Percentiles rank a stretch among this genome's conserved stretches.
phyloP scores from a whole-genome alignment of 2,329 filamentous ascomycete species.

The Curvularia hawaiiensis region DNA sequence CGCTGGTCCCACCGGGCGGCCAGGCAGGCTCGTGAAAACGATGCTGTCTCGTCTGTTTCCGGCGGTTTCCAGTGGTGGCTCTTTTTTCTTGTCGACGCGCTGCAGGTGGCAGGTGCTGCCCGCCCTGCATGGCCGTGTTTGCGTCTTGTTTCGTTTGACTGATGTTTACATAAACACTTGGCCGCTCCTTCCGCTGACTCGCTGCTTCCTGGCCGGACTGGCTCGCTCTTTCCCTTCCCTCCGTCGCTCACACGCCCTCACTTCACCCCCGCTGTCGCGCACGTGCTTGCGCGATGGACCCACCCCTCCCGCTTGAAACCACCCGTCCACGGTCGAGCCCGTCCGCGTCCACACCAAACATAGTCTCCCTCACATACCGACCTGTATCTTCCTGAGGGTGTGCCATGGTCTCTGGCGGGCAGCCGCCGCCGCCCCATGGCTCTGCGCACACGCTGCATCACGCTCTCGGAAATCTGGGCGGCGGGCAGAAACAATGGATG shows the following conservation, averaged over 20 bases:
- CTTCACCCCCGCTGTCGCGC: neutral
- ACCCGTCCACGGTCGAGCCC: neutral
- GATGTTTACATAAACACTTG: neutral
- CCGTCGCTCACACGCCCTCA: neutral
- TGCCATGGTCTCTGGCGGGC: conserved; percentile 19
- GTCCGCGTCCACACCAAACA: neutral
- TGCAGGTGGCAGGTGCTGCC: neutral
- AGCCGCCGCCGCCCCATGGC: conserved; percentile 13
- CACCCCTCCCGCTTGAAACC: conserved; percentile 1
- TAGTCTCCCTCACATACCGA: neutral
- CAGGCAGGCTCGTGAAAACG: neutral
- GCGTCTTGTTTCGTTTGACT: neutral
- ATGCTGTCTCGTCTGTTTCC: neutral
- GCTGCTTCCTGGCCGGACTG: neutral
- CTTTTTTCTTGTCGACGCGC: neutral
- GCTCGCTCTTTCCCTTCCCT: neutral
- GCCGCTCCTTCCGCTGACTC: neutral
- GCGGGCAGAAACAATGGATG: conserved; percentile 43
- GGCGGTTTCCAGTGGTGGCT: neutral
- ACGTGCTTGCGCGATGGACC: neutral
- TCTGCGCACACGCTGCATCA: conserved; percentile 32
- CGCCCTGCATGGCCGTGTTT: neutral
- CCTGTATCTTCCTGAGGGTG: neutral
- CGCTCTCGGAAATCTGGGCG: conserved; percentile 40
- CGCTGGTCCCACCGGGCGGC: neutral